phyloP scores from a whole-genome alignment of 2,329 filamentous ascomycete genomes.

The Dothideomycetes sp. region DNA sequence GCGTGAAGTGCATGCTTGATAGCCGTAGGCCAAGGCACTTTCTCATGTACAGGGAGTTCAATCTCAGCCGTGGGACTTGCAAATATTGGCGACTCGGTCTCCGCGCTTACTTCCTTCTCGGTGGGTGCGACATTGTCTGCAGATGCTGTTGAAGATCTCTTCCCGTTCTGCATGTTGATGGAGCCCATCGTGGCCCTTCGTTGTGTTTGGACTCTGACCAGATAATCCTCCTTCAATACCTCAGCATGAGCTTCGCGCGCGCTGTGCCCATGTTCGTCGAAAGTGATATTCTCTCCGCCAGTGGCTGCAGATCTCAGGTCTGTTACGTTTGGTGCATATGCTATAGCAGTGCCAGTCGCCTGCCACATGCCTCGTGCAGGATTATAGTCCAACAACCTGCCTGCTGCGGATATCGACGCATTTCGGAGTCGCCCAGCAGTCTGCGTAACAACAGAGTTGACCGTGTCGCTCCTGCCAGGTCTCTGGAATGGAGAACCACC shows the following conservation, averaged over 20 bases:
- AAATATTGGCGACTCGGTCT: neutral
- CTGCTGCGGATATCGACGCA: constrained; percentile 6
- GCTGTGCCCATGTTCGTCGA: constrained; percentile 5
- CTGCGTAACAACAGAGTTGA: neutral
- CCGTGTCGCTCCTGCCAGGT: neutral
- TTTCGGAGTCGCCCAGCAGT: neutral
- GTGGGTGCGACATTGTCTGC: neutral
- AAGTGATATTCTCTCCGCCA: constrained; percentile 1
- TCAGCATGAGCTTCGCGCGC: neutral
- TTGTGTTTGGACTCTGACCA: neutral
- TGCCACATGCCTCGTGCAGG: constrained; percentile 33
- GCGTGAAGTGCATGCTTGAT: constrained; percentile 29
- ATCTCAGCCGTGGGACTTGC: neutral
- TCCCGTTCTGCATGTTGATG: neutral
- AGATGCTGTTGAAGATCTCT: neutral
- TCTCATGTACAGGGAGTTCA: neutral
- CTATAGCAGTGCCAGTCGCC: constrained; percentile 29
- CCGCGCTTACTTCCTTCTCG: neutral
- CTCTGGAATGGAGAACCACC: neutral
- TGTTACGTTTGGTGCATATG: constrained; percentile 29
- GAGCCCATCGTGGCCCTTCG: neutral
- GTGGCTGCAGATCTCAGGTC: constrained; percentile 21
- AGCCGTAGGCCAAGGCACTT: neutral
- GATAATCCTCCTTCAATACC: neutral
- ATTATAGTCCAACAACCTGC: constrained; percentile 11